phyloP scores from a whole-genome alignment of 805 yeast genomes.

The Barnettozyma sucrosica region DNA sequence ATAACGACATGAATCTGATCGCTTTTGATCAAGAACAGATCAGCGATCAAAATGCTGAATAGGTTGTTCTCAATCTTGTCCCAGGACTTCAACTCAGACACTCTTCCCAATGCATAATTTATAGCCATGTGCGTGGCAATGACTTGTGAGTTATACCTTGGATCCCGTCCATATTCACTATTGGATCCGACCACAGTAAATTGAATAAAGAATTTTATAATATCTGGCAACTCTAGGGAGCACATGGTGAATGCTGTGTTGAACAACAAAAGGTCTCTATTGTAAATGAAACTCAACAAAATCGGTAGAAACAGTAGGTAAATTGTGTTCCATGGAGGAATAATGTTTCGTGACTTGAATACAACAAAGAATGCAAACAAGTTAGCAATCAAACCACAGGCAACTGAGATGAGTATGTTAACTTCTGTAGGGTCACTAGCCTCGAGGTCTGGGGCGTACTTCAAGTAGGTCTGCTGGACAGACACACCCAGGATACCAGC shows the following conservation, averaged over 20 bases:
- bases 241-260: constrained; percentile 30
- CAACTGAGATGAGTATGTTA: constrained; percentile 20
- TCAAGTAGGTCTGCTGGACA: constrained; percentile 19
- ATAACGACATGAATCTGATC: constrained; percentile 26
- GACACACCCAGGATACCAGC: constrained; percentile 22
- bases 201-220: constrained; percentile 20
- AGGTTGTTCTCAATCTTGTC: constrained; percentile 33
- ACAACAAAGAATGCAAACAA: constrained; percentile 20
- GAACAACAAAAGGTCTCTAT: constrained; percentile 21
- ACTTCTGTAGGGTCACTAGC: constrained; percentile 12
- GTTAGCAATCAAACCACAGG: constrained; percentile 22
- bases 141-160: constrained; percentile 16
- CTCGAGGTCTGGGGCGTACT: constrained; percentile 9
- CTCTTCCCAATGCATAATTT: constrained; percentile 21
- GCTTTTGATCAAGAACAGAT: constrained; percentile 27
- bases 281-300: constrained; percentile 26
- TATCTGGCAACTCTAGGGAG: constrained; percentile 23
- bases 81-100: constrained; percentile 33
- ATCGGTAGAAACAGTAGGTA: constrained; percentile 31
- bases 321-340: constrained; percentile 31
- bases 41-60: constrained; percentile 32
- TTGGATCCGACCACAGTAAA: constrained; percentile 21
- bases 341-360: constrained; percentile 5
- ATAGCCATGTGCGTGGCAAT: constrained; percentile 24
- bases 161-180: constrained; percentile 13